Evolutionary conservation across 768 basidiomycete species (phyloP), one percentile per base, ranked within the genome.

Genomic region (Ramaria rubella): DNA sequence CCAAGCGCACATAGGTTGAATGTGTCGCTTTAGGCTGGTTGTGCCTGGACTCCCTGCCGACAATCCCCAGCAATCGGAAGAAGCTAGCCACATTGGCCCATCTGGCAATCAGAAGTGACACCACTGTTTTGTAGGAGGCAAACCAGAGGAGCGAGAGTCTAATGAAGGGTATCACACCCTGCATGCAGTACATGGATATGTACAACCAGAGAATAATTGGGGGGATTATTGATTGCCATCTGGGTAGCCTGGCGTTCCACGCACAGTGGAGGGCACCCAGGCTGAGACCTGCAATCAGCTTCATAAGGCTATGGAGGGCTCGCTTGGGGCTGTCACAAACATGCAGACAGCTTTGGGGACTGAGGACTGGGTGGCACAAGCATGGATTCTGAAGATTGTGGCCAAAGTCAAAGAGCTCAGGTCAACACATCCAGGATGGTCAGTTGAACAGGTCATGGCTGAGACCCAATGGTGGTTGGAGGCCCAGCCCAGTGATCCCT

Each of bases 361-460:
- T 23, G 69, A 70, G 56, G 70, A 72, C 46, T 67, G 49, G 17
- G 69, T 69, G 46, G 70, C 73, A 0, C 70, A 76, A 55, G 52
- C 64, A 36, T 76, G 71, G 71, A 74, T 77, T 57, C 66, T n/a
- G 9, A 8, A 45, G 23, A 19, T 45, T 17, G 23, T 45, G 7
- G 23, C 23, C 43, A 17, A 45, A 24, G 43, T 19, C 9, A 45
- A 45, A 24, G 43, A 45, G 19, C 19, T 45, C 7, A 9, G 23
- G 43, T 8, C 8, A 21, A 17, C 8, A 21, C 19, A 45, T 19
- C 43, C 43, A 7, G 8, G 19, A 9, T 45, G 43, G 43, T 9
- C 43, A n/a, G 8, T 8, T 7, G 19, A 45, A 8, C n/a, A 21
- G 7, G 43, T 45, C n/a, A 7, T 8, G 19, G 7, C 15, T 8